Percentiles rank a stretch among this genome's conserved stretches.
Evolutionary conservation across 345 rosid species (phyloP).

Genomic region (Rhizophora mangle): DNA sequence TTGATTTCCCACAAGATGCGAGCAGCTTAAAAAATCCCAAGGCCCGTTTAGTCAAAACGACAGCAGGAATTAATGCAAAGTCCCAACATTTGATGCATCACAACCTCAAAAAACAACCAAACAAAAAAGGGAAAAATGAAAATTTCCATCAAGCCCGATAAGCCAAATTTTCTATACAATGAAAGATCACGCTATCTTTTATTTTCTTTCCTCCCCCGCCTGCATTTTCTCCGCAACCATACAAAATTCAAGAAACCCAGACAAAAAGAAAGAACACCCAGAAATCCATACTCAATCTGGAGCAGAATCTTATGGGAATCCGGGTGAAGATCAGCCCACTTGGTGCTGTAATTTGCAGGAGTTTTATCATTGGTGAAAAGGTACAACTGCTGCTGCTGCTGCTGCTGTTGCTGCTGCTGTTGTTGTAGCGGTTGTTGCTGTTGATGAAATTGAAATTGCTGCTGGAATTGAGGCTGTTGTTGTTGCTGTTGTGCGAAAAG

Average conservation of each 20-base stretch:
- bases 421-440: slow-evolving; percentile 43
- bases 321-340: slow-evolving; percentile 95
- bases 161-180: not conserved
- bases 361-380: slow-evolving; percentile 76
- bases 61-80: no score
- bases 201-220: not conserved
- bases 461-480: slow-evolving; percentile 25
- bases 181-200: not conserved
- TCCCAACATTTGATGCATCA: not conserved
- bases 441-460: slow-evolving; percentile 36
- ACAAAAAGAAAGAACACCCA: not conserved
- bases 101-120: not conserved
- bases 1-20: no score
- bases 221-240: slow-evolving; percentile 1
- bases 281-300: slow-evolving; percentile 64
- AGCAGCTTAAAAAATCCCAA: no score
- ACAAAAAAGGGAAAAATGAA: not conserved
- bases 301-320: slow-evolving; percentile 85
- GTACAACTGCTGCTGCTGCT: slow-evolving; percentile 59
- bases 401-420: slow-evolving; percentile 34
- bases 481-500: slow-evolving; percentile 35
- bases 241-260: not conserved
- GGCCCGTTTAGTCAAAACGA: no score
- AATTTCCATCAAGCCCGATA: not conserved
- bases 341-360: slow-evolving; percentile 88